Evolutionary conservation across 2,329 filamentous ascomycete genomes (phyloP).

Genomic region (Xylariaceae sp.): DNA sequence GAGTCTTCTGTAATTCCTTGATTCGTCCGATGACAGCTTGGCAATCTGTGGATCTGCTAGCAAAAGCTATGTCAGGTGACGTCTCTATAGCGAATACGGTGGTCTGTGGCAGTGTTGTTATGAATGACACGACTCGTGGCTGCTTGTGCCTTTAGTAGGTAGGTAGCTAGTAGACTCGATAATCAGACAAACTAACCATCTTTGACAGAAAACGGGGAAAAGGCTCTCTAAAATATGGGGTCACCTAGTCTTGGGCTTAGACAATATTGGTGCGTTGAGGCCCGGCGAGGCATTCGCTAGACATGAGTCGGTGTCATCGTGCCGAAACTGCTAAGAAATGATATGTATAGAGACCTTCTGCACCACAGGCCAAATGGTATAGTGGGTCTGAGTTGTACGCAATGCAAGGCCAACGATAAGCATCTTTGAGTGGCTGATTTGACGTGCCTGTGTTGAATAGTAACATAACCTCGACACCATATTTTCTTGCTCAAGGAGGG

Average conservation of each 20-base stretch:
- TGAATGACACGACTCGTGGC: too few species aligned
- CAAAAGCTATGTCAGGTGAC: too few species aligned
- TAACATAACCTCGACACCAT: too few species aligned
- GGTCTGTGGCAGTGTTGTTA: too few species aligned
- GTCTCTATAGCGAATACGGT: too few species aligned
- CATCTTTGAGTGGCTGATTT: neutral
- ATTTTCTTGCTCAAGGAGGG: too few species aligned
- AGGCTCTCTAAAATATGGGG: neutral
- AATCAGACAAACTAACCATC: too few species aligned
- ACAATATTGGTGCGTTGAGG: neutral
- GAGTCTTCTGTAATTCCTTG: too few species aligned
- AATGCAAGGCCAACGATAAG: slow-evolving; percentile 18
- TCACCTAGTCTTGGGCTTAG: neutral
- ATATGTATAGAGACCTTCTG: slow-evolving; percentile 5
- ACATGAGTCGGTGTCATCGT: slow-evolving; percentile 10
- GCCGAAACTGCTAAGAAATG: neutral
- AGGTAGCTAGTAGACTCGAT: neutral
- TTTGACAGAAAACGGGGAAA: too few species aligned
- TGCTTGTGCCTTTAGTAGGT: too few species aligned
- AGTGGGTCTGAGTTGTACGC: slow-evolving; percentile 9
- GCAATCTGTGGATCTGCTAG: too few species aligned
- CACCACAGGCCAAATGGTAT: slow-evolving; percentile 3
- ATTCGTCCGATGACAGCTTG: too few species aligned
- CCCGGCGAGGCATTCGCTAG: neutral
- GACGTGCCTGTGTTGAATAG: neutral